Evolutionary conservation across 768 basidiomycete genomes (phyloP).

Genomic region (Hysterangium stoloniferum): DNA sequence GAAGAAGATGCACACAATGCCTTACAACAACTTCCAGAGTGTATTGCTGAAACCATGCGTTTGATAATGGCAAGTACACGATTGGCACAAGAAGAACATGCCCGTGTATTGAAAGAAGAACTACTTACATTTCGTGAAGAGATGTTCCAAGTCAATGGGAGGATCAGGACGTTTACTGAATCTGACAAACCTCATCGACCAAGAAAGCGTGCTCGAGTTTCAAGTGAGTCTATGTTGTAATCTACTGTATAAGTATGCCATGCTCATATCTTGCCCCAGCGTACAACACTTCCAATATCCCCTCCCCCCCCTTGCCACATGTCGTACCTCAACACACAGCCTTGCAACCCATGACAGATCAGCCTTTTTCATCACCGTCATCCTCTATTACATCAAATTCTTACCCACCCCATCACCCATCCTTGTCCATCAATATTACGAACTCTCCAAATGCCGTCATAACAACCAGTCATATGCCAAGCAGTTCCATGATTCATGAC

Average conservation of each 20-base stretch:
- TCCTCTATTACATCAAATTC: neutral
- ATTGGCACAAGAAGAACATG: neutral
- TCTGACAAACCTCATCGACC: neutral
- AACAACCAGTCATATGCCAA: neutral
- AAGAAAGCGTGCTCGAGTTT: neutral
- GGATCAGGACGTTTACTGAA: neutral
- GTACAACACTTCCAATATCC: no score
- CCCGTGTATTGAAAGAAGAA: neutral
- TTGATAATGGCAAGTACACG: neutral
- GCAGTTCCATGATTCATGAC: neutral
- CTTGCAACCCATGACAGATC: neutral
- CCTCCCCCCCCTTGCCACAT: no score
- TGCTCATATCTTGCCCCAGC: no score
- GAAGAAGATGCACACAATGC: conserved; percentile 13
- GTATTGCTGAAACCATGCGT: conserved; percentile 16
- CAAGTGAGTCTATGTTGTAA: no score
- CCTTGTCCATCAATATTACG: neutral
- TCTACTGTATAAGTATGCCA: no score
- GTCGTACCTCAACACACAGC: neutral
- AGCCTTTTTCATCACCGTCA: neutral
- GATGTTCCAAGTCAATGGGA: neutral
- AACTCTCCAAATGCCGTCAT: neutral
- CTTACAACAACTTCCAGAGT: conserved; percentile 21
- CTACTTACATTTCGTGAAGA: neutral
- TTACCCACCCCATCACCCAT: neutral